Conservation (phyloP, 768 basidiomycete genomes). For the Neoboletus magnificus region DNA sequence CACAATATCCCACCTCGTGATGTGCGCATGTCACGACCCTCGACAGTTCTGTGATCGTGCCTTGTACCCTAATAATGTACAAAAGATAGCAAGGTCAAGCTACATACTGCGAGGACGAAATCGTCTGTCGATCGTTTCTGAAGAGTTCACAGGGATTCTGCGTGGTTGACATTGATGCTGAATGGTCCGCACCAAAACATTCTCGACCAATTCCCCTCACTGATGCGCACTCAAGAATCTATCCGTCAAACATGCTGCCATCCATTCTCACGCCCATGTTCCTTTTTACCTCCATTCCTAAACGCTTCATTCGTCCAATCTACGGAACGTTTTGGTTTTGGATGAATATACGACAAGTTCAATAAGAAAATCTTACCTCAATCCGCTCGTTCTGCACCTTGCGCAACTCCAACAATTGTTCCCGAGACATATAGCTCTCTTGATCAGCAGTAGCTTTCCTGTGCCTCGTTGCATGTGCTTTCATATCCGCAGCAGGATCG, state of each 20-base stretch:
- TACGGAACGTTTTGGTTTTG: conserved; percentile 22
- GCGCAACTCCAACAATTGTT: conserved; percentile 78
- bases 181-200: no score
- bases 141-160: no score
- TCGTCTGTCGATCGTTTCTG: no score
- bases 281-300: conserved; percentile 86
- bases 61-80: not conserved
- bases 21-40: conserved; percentile 7
- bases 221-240: no score
- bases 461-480: conserved; percentile 65
- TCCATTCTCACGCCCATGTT: conserved; percentile 90
- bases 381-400: conserved; percentile 82
- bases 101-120: not conserved
- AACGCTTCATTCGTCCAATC: conserved; percentile 78
- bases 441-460: conserved; percentile 65
- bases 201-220: no score
- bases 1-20: conserved; percentile 11
- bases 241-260: conserved; percentile 55
- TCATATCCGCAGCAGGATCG: conserved; percentile 82
- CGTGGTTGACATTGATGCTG: no score
- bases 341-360: not conserved
- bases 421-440: conserved; percentile 73
- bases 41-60: not conserved
- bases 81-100: not conserved
- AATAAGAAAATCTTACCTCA: conserved; percentile 47